These are phyloP conservation scores for Penicillium manginii DNA, from an alignment of 495 filamentous ascomycete genomes.

Conservation along the genomic window DNA sequence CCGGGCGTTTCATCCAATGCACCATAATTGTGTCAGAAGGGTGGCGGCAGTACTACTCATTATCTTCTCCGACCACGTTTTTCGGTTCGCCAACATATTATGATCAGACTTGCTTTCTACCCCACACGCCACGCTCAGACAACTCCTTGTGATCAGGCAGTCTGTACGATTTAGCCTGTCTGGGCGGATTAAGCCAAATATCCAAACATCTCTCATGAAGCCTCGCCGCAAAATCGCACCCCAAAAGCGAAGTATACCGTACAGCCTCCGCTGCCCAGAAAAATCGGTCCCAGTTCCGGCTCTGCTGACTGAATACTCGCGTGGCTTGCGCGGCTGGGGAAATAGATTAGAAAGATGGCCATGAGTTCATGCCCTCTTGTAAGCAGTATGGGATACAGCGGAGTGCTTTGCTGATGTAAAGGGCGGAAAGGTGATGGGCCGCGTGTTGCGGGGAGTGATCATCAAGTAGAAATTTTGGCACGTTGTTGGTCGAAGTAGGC, in stretches of 20 bases:
- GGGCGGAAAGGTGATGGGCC: not conserved
- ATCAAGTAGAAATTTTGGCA: not conserved
- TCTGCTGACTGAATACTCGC: not conserved
- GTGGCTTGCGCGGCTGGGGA: not conserved
- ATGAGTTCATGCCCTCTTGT: slow-evolving; percentile 11
- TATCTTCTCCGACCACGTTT: no score
- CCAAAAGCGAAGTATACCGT: not conserved
- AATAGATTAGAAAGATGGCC: not conserved
- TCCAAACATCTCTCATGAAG: no score
- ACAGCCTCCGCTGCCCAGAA: not conserved
- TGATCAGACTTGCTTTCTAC: no score
- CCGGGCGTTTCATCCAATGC: no score
- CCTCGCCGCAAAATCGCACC: no score
- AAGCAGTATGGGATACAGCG: slow-evolving; percentile 4
- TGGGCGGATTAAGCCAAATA: no score
- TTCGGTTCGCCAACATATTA: no score
- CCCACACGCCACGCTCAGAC: no score
- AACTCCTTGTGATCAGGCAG: no score
- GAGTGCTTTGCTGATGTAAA: slow-evolving; percentile 3
- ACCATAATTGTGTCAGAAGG: no score
- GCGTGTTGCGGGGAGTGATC: not conserved
- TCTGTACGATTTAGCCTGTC: no score
- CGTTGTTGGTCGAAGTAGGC: not conserved
- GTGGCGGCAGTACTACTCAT: no score
- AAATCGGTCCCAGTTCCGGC: slow-evolving; percentile 7